Evolutionary conservation across 2,329 filamentous ascomycete species (phyloP), one percentile per base, ranked within the genome.

Genomic region (Ambrosiella beaveri): DNA sequence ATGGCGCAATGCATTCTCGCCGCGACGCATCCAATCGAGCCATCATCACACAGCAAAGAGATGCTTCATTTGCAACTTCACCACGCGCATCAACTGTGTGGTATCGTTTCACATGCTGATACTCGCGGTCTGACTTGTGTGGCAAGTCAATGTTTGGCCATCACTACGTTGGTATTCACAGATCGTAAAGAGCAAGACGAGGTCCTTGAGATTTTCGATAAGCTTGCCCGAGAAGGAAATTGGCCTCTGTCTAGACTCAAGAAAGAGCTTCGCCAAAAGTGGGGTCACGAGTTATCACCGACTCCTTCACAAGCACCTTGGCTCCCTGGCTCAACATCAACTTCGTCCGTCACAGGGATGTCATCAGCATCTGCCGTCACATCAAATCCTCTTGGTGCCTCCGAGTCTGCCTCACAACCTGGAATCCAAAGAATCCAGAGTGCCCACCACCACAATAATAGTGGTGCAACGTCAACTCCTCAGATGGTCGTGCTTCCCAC

Each of bases 41-140:
- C 78, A 9, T 72, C 76, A 7, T 75, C 80, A 41, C 73, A 74
- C 15, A 75, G 76, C 1, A 73, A 80, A 3, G 84, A 88, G 61
- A 87, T 91, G 79, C 79, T 78, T 52, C 74, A 77, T 3, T 76
- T 86, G 65, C 82, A 86, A 64, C 74, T 84, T 54, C 79, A 81
- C 61, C 88, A 96, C 66, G 85, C 88, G 0, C 84, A 86, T 63
- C 84, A 90, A 66, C 84, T 95, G 27, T 96, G 90, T 66, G 91
- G 91, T 12, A 94, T 97, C 62, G 82, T 87, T 27, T 86, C 88
- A 1, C 88, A 95, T 66, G 82, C 85, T 56, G 86, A 89, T 65
- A 88, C 95, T 66, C 77, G 80, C 35, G 87, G 86, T 36, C 81
- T 95, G 38, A 82, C 85, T 8, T 85, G 81, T 54, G 82, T 95